Conservation (phyloP, 208 protist species). For the Phytomonas sp. region DNA sequence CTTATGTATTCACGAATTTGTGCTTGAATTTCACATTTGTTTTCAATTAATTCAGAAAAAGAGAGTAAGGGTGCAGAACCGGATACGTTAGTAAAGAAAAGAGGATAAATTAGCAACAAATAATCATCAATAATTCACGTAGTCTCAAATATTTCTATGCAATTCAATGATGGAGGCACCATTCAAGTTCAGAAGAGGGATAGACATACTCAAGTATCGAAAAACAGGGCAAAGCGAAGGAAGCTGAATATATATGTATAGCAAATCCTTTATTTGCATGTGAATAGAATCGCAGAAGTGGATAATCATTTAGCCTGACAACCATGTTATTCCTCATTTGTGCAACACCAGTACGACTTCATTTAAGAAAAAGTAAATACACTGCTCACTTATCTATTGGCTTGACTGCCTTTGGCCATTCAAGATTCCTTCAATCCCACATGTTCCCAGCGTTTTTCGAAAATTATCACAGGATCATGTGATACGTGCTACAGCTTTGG, state of each 20-base stretch:
- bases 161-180: background rate
- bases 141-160: background rate
- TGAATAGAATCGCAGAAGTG: background rate
- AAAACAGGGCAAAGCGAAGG: background rate
- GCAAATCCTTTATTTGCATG: background rate
- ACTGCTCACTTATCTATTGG: background rate
- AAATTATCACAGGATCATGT: background rate
- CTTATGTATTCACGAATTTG: no score
- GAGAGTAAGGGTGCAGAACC: background rate
- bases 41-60: no score
- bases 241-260: constrained; percentile 2
- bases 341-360: background rate
- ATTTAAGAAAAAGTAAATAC: background rate
- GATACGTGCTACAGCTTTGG: background rate
- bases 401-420: background rate
- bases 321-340: background rate
- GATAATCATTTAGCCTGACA: background rate
- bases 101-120: background rate
- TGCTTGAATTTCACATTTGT: no score
- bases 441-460: background rate
- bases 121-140: background rate
- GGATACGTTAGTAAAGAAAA: constrained; percentile 2
- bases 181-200: background rate
- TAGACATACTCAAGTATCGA: background rate
- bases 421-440: background rate